Percentiles rank a stretch among this genome's conserved stretches.
Evolutionary conservation across 176 grass and related monocot genomes (phyloP).

Genomic region (Tillandsia fasciculata): DNA sequence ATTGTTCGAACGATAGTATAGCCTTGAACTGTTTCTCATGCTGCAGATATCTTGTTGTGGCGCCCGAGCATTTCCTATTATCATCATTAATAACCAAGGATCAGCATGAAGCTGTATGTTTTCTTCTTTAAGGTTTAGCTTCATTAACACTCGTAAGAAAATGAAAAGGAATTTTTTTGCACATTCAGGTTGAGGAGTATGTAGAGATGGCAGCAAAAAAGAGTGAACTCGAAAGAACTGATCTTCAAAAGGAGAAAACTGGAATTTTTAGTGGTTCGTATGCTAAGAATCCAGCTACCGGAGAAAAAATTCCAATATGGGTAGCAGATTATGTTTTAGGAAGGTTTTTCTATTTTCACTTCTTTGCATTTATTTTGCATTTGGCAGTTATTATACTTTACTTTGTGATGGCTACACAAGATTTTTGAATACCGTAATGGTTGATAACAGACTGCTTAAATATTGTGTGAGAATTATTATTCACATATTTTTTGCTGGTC

Average conservation of each 20-base stretch:
- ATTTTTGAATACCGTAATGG: background rate
- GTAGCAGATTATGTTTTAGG: conserved; percentile 97
- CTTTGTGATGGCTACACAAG: background rate
- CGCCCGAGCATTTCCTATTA: conserved; percentile 66
- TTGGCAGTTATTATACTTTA: background rate
- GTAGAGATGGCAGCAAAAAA: conserved; percentile 62
- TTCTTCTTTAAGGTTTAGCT: conserved; percentile 23
- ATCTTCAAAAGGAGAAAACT: conserved; percentile 96
- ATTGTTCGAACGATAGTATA: background rate
- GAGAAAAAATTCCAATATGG: conserved; percentile 93
- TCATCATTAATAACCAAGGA: conserved; percentile 61
- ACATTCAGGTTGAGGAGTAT: conserved; percentile 72
- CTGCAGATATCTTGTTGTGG: conserved; percentile 86
- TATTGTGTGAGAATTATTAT: background rate
- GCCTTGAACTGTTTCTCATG: background rate
- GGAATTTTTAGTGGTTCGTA: conserved; percentile 96
- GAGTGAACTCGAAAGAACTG: conserved; percentile 97
- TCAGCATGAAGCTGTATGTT: conserved; percentile 45
- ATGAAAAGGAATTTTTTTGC: conserved; percentile 19
- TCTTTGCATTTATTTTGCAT: conserved; percentile 6
- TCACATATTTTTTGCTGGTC: background rate
- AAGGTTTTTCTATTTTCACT: conserved; percentile 49
- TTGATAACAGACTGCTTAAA: background rate
- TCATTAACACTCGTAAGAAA: background rate
- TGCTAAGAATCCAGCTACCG: conserved; percentile 84